Evolutionary conservation across 179 eudicot genomes (phyloP), one percentile per base, ranked within the genome.

Genomic region (Spergularia azorica): DNA sequence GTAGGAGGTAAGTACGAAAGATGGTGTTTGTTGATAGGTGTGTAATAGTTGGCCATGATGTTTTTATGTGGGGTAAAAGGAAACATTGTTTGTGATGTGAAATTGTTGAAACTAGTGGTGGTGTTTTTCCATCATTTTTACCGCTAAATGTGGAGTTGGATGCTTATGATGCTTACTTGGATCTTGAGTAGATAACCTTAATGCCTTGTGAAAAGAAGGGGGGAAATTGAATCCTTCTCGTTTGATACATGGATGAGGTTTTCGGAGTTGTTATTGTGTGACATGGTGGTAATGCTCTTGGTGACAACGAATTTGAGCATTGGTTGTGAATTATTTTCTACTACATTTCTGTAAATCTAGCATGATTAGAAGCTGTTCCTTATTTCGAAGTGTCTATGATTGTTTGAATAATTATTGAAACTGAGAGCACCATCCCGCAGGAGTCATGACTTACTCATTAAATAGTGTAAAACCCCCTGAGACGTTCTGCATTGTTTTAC

Each of bases 401-500:
- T 17, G 2, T 62, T 20, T 62, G 14, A 10, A 26, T 17, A 4
- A 5, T 32, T 36, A 36, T 36, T 36, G 50, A 46, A 46, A 46
- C 50, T 46, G 50, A 46, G 50, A 46, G 5, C 9, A 46, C 50
- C 0, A 46, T 46, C 9, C 9, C 14, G 46, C 71, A 2, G 39
- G 58, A 69, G 2, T 18, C 5, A 15, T 32, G 39, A 36, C 39
- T 36, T 21, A 51, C 12, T 51, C 58, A 51, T 9, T n/a, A 8
- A 63, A 10, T 12, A 21, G 5, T 51, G 58, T 72, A 65, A 57
- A 59, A 46, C 56, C 57, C 71, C 72, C 59, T 62, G 13, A 62
- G 48, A 64, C 55, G 15, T 54, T 63, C 46, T 18, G 55, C 63
- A 9, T 18, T 15, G 7, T 76, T 68, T 73, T 63, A 39, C 91